Evolutionary conservation across 805 yeast species (phyloP).

Genomic region (Zygosaccharomyces siamensis): DNA sequence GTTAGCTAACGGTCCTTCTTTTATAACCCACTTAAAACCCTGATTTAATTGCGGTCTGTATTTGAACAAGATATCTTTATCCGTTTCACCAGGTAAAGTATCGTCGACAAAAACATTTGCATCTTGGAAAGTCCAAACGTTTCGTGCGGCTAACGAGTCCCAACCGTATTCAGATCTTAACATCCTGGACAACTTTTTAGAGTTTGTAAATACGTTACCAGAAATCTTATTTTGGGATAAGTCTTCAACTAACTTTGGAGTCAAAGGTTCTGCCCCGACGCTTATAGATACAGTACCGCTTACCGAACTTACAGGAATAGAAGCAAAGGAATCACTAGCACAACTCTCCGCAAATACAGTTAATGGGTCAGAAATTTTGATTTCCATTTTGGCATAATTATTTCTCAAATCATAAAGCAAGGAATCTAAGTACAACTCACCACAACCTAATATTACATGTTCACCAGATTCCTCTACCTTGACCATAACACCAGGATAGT

Average conservation of each 20-base stretch:
- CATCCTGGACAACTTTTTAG: slow-evolving; percentile 47
- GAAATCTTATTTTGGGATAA: slow-evolving; percentile 38
- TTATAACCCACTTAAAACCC: slow-evolving; percentile 79
- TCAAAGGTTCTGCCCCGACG: slow-evolving; percentile 71
- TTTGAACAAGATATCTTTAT: slow-evolving; percentile 43
- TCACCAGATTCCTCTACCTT: slow-evolving; percentile 88
- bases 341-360: slow-evolving; percentile 78
- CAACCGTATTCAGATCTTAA: slow-evolving; percentile 60
- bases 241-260: slow-evolving; percentile 43
- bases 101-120: slow-evolving; percentile 64
- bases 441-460: slow-evolving; percentile 71
- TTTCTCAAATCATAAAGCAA: slow-evolving; percentile 69
- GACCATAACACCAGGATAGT: slow-evolving; percentile 63
- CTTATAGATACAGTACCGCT: slow-evolving; percentile 56
- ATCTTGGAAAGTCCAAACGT: slow-evolving; percentile 75
- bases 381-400: slow-evolving; percentile 57
- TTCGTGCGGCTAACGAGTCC: slow-evolving; percentile 81
- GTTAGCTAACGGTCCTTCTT: slow-evolving; percentile 91
- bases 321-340: slow-evolving; percentile 57
- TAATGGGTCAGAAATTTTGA: slow-evolving; percentile 82
- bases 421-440: slow-evolving; percentile 85
- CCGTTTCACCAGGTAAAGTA: slow-evolving; percentile 66
- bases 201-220: slow-evolving; percentile 39
- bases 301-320: slow-evolving; percentile 56
- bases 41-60: slow-evolving; percentile 55